These are phyloP conservation scores for Pseudogymnoascus sp. DNA, from an alignment of 2,329 filamentous ascomycete species.

Conservation along the genomic window DNA sequence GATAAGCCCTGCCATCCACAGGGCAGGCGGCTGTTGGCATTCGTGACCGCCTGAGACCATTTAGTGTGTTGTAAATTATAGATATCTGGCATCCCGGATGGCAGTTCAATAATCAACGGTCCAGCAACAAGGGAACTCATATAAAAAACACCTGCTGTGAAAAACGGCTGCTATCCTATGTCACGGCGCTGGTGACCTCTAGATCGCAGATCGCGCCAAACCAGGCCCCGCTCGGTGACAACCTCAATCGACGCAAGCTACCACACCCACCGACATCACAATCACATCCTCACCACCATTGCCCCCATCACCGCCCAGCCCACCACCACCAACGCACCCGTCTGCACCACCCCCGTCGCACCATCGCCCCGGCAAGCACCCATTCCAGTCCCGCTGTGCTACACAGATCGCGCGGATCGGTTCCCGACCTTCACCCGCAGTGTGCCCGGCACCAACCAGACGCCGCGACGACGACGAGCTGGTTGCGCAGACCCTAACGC, in stretches of 20 bases:
- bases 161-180: background rate
- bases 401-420: constrained; percentile 1
- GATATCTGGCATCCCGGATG: background rate
- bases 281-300: background rate
- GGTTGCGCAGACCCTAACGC: background rate
- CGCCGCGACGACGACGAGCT: background rate
- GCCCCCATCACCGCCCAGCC: background rate
- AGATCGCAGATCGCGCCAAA: background rate
- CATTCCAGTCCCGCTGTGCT: background rate
- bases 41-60: background rate
- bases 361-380: background rate
- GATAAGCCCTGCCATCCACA: background rate
- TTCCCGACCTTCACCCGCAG: background rate
- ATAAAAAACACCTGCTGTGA: background rate
- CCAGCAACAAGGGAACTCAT: background rate
- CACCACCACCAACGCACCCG: background rate
- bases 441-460: background rate
- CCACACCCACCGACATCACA: background rate
- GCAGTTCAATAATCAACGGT: background rate
- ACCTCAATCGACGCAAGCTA: background rate
- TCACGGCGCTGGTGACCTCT: background rate
- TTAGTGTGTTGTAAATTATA: background rate
- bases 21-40: background rate
- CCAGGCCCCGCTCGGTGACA: background rate
- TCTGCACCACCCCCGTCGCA: background rate